Percentiles rank a stretch among this genome's conserved stretches.
phyloP scores from a whole-genome alignment of 768 basidiomycete genomes.

The Russula sp. region DNA sequence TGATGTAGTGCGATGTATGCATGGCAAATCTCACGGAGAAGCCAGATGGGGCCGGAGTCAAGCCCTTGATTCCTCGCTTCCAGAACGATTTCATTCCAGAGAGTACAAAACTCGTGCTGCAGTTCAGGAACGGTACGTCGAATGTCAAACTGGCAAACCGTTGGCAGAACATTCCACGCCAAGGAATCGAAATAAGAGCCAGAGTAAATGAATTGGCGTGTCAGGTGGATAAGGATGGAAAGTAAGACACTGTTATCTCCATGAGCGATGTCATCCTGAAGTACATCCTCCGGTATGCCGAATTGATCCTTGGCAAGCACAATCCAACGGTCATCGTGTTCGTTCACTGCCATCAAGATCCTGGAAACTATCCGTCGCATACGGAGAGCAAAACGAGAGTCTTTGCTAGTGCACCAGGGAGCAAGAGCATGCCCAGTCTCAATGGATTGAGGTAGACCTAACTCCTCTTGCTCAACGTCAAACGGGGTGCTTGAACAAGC shows the following conservation, averaged over 20 bases:
- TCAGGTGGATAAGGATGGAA: not conserved
- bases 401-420: not conserved
- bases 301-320: not conserved
- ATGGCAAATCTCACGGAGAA: not conserved
- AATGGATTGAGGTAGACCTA: not conserved
- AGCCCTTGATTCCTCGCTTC: not conserved
- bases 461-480: no score
- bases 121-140: not conserved
- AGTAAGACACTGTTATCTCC: not conserved
- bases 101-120: not conserved
- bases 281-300: not conserved
- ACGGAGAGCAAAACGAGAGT: not conserved
- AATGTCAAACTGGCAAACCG: not conserved
- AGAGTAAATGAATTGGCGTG: not conserved
- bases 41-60: not conserved
- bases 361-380: not conserved
- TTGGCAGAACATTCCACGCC: not conserved
- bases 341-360: not conserved
- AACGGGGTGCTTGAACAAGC: not conserved
- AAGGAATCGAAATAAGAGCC: no score
- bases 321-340: not conserved
- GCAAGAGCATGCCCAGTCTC: not conserved
- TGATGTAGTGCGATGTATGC: not conserved
- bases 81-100: not conserved
- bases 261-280: not conserved